These are phyloP conservation scores for Candida koratica DNA, from an alignment of 805 yeast genomes.

Conservation along the genomic window DNA sequence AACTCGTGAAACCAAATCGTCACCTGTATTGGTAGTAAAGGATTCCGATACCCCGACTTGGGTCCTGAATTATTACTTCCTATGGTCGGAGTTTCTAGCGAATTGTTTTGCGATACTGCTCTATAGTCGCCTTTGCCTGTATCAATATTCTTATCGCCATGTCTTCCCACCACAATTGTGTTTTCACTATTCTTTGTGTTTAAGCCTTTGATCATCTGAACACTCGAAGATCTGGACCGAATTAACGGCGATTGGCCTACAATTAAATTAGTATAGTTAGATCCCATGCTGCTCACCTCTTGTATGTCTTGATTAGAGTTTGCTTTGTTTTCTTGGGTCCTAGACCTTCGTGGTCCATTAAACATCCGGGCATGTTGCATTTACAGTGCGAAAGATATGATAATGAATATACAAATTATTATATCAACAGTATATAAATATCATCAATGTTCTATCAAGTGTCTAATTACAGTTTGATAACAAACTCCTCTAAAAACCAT, in stretches of 20 bases:
- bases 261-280: slow-evolving; percentile 19
- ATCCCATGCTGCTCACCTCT: slow-evolving; percentile 14
- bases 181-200: slow-evolving; percentile 13
- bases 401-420: too few relatives aligned
- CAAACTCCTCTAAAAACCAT: slow-evolving; percentile 65
- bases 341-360: slow-evolving; percentile 5
- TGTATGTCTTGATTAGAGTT: slow-evolving; percentile 5
- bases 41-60: slow-evolving; percentile 8
- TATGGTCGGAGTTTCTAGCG: neutral
- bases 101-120: slow-evolving; percentile 10
- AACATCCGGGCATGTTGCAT: slow-evolving; percentile 33
- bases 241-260: slow-evolving; percentile 14
- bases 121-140: slow-evolving; percentile 12
- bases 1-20: slow-evolving; percentile 68
- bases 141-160: slow-evolving; percentile 6
- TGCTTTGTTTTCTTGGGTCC: slow-evolving; percentile 1
- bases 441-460: too few relatives aligned
- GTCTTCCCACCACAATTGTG: slow-evolving; percentile 15
- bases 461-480: slow-evolving; percentile 21
- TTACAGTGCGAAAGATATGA: too few relatives aligned
- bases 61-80: neutral
- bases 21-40: slow-evolving; percentile 32
- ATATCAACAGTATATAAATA: too few relatives aligned
- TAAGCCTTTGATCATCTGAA: slow-evolving; percentile 6
- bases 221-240: slow-evolving; percentile 13